A percentile compares a stretch with the other conserved stretches of the same genome.
Evolutionary conservation across 139 green algal species (phyloP).

Genomic region (Chlamydomonas urium): DNA sequence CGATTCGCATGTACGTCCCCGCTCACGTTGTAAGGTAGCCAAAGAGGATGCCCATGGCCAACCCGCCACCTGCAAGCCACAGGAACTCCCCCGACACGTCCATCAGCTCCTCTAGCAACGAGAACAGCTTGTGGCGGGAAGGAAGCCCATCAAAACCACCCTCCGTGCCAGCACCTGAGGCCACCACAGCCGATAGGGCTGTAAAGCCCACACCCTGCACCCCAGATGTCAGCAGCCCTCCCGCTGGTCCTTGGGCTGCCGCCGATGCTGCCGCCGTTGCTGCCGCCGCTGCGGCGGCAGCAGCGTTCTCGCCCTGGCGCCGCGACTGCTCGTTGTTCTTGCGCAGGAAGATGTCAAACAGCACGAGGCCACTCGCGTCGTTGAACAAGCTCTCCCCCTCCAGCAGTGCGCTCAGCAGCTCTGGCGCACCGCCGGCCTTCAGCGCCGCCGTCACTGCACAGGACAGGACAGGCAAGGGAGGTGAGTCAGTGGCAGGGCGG

Average conservation of each 20-base stretch:
- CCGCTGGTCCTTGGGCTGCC: neutral
- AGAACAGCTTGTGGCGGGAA: too few species aligned
- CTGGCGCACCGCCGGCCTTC: conserved; percentile 13
- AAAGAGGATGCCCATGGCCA: conserved; percentile 54
- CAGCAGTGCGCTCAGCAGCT: conserved; percentile 59
- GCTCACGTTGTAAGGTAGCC: conserved; percentile 21
- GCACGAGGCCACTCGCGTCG: conserved; percentile 24
- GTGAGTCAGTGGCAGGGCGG: neutral
- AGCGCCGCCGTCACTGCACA: conserved; percentile 6
- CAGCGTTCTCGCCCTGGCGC: neutral
- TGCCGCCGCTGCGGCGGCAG: too few species aligned
- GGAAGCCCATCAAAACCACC: too few species aligned
- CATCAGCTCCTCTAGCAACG: conserved; percentile 24
- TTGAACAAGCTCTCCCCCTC: conserved; percentile 62
- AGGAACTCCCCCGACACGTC: conserved; percentile 30
- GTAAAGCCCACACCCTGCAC: too few species aligned
- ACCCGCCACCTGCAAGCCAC: conserved; percentile 47
- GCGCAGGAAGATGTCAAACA: conserved; percentile 69
- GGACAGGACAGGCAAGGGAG: neutral
- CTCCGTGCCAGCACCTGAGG: too few species aligned
- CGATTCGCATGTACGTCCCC: too few species aligned
- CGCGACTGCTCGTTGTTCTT: conserved; percentile 17
- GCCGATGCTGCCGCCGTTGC: too few species aligned
- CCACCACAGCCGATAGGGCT: too few species aligned
- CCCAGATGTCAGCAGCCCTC: too few species aligned